Evolutionary conservation across 1,139 yeast species (phyloP).

Genomic region (Magnusiomyces sp.): DNA sequence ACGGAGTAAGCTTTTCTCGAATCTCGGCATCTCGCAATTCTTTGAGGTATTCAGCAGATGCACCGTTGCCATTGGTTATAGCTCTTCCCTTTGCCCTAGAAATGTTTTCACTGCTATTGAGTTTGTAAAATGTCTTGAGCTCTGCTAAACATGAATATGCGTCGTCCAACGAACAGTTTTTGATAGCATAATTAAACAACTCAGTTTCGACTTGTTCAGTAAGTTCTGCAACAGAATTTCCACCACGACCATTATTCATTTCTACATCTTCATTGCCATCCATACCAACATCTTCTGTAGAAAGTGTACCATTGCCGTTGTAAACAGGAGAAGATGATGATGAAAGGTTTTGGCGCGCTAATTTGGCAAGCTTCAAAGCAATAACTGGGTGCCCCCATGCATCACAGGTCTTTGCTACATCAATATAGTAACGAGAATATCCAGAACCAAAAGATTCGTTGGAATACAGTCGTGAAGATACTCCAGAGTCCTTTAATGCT

Average conservation of each 20-base stretch:
- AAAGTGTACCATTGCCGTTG: background rate
- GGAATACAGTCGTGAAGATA: too few relatives aligned
- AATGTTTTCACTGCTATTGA: slow-evolving; percentile 6
- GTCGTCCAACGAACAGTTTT: slow-evolving; percentile 20
- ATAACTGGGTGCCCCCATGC: slow-evolving; percentile 40
- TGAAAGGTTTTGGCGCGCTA: slow-evolving; percentile 12
- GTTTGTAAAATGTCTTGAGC: slow-evolving; percentile 13
- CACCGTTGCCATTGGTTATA: slow-evolving; percentile 3
- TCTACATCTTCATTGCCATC: background rate
- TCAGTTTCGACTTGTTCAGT: slow-evolving; percentile 12
- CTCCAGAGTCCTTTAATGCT: too few relatives aligned
- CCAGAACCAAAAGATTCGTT: slow-evolving; percentile 16
- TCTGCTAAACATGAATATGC: slow-evolving; percentile 30
- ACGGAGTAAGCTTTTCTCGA: slow-evolving; percentile 6
- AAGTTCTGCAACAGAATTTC: background rate
- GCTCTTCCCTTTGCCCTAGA: slow-evolving; percentile 7
- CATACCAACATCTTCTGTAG: background rate
- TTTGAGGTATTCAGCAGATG: too few relatives aligned
- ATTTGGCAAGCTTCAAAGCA: slow-evolving; percentile 15
- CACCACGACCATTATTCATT: too few relatives aligned
- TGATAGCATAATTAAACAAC: slow-evolving; percentile 22
- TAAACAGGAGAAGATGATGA: too few relatives aligned
- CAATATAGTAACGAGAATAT: slow-evolving; percentile 12
- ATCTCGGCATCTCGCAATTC: too few relatives aligned
- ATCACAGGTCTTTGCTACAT: slow-evolving; percentile 11